Conservation (phyloP, 768 basidiomycete species). For the Dioszegia crocea region DNA sequence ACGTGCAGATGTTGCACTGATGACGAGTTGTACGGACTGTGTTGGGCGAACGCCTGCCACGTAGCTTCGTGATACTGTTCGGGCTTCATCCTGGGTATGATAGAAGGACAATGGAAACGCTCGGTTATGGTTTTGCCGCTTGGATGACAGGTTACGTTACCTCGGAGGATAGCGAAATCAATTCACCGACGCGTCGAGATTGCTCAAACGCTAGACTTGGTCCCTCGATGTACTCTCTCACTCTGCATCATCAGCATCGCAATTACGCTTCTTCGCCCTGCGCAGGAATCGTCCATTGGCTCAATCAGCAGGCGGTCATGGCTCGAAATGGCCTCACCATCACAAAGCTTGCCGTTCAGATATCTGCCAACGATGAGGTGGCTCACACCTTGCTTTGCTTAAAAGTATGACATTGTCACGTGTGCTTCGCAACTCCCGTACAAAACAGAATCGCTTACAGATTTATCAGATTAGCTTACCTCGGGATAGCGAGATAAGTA, state of each 20-base stretch:
- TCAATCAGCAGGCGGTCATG: too few species aligned
- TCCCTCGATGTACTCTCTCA: too few species aligned
- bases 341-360: slow-evolving; percentile 27
- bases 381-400: slow-evolving; percentile 31
- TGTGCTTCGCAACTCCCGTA: too few species aligned
- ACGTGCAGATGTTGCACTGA: slow-evolving; percentile 8
- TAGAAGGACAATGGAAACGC: too few species aligned
- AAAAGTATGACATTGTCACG: slow-evolving; percentile 30
- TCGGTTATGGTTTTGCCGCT: neutral
- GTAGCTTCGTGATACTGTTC: slow-evolving; percentile 13
- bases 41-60: slow-evolving; percentile 11
- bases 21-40: slow-evolving; percentile 7
- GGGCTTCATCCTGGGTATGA: slow-evolving; percentile 1
- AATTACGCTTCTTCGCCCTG: too few species aligned
- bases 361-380: slow-evolving; percentile 20
- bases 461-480: slow-evolving; percentile 12
- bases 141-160: neutral
- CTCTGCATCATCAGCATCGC: neutral
- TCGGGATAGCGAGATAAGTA: neutral
- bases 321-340: slow-evolving; percentile 25
- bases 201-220: too few species aligned
- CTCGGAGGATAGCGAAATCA: neutral
- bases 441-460: too few species aligned
- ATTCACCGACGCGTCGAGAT: neutral
- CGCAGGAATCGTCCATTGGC: too few species aligned